These are phyloP conservation scores for Ustilago cynodontis DNA, from an alignment of 1,284 basidiomycete genomes.

Conservation along the genomic window DNA sequence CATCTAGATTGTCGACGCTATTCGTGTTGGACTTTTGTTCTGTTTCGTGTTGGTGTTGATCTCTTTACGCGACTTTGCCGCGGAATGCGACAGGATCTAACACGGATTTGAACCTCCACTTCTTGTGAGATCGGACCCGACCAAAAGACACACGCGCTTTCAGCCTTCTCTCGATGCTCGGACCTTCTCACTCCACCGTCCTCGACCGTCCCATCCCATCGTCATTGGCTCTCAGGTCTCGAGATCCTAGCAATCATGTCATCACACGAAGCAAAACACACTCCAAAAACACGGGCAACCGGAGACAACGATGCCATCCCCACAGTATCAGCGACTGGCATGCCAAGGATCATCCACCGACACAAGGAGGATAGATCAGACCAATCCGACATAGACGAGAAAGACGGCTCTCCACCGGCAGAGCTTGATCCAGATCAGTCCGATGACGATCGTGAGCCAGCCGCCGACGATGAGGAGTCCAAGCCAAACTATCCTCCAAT, in stretches of 20 bases:
- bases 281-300: constrained; percentile 22
- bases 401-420: constrained; percentile 24
- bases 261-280: constrained; percentile 25
- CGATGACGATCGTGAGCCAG: constrained; percentile 16
- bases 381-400: constrained; percentile 34
- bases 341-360: constrained; percentile 55
- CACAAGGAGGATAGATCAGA: constrained; percentile 39
- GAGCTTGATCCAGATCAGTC: constrained; percentile 21
- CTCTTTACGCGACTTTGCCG: constrained; percentile 19
- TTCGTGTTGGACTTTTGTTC: constrained; percentile 5
- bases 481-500: constrained; percentile 48
- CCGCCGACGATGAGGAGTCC: constrained; percentile 7
- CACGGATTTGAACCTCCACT: neutral
- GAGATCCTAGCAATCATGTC: constrained; percentile 6
- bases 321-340: constrained; percentile 59
- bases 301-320: constrained; percentile 42
- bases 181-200: neutral
- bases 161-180: constrained; percentile 15
- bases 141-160: constrained; percentile 16
- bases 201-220: neutral
- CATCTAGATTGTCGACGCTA: neutral
- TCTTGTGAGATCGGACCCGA: neutral
- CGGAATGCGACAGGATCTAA: neutral
- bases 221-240: no score
- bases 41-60: constrained; percentile 1